Percentiles rank a stretch among this genome's conserved stretches.
phyloP scores from a whole-genome alignment of 495 filamentous ascomycete genomes.

The Podospora didyma region DNA sequence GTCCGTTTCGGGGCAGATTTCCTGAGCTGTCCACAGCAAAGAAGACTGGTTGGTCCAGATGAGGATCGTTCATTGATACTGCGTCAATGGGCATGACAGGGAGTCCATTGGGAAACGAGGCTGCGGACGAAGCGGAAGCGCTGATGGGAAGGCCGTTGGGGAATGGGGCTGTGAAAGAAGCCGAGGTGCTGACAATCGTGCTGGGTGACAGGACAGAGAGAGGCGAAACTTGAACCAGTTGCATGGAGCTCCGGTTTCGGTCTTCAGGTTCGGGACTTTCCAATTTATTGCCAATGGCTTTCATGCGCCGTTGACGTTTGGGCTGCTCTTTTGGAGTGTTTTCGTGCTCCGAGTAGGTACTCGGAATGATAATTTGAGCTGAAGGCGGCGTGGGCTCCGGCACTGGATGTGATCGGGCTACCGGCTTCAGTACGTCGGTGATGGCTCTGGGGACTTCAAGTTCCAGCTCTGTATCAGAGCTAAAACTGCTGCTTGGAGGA shows the following conservation, averaged over 20 bases:
- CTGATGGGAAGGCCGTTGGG: too few relatives aligned
- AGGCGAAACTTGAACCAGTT: background rate
- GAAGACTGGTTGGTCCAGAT: too few relatives aligned
- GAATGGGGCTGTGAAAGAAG: too few relatives aligned
- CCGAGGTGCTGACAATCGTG: too few relatives aligned
- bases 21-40: slow-evolving; percentile 13
- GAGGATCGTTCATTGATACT: too few relatives aligned
- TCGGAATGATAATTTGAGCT: slow-evolving; percentile 40
- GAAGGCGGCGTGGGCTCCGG: slow-evolving; percentile 35
- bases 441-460: slow-evolving; percentile 49
- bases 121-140: too few relatives aligned
- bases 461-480: slow-evolving; percentile 52
- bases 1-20: slow-evolving; percentile 18
- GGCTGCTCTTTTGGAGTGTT: background rate
- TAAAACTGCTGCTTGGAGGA: slow-evolving; percentile 29
- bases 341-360: slow-evolving; percentile 13
- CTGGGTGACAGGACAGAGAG: too few relatives aligned
- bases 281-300: background rate
- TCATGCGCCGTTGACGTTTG: slow-evolving; percentile 17
- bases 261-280: slow-evolving; percentile 2
- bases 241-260: background rate
- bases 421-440: slow-evolving; percentile 22
- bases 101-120: too few relatives aligned
- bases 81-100: too few relatives aligned
- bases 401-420: slow-evolving; percentile 6